Evolutionary conservation across 1,139 yeast species (phyloP).

Genomic region (Geotrichum klebahnii): DNA sequence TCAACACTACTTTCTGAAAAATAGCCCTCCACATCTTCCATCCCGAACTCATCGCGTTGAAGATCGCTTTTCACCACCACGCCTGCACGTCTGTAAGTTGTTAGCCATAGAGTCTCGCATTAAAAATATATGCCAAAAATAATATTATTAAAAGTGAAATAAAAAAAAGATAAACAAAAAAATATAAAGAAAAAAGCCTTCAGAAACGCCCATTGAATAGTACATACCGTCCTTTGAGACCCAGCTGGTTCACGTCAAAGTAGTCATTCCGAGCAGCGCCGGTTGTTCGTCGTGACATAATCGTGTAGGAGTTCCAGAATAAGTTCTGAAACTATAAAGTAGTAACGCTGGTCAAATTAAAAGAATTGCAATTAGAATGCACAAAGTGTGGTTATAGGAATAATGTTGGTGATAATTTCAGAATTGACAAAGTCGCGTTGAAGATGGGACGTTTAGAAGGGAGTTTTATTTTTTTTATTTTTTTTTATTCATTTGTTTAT

Average conservation of each 20-base stretch:
- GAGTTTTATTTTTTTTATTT: too few species aligned
- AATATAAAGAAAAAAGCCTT: background rate
- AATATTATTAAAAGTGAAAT: too few species aligned
- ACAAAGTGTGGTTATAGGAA: too few species aligned
- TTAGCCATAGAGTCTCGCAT: background rate
- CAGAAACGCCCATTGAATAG: background rate
- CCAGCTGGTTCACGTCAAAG: constrained; percentile 28
- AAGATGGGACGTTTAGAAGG: too few species aligned
- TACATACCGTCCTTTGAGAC: constrained; percentile 28
- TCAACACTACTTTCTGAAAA: constrained; percentile 41
- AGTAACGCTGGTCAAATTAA: background rate
- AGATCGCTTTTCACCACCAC: constrained; percentile 50
- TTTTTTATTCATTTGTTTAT: background rate
- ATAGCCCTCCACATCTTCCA: constrained; percentile 78
- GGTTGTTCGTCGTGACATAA: constrained; percentile 24
- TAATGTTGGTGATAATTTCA: background rate
- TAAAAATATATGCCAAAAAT: too few species aligned
- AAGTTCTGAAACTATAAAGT: background rate
- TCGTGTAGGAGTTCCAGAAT: background rate
- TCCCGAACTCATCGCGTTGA: constrained; percentile 60
- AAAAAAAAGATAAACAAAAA: background rate
- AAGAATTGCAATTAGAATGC: too few species aligned
- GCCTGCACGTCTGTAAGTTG: constrained; percentile 43
- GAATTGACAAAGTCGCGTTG: constrained; percentile 1
- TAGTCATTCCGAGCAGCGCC: constrained; percentile 19